Conservation (phyloP, 371 early-diverging fungal genomes). For the Furculomyces boomerangus region DNA sequence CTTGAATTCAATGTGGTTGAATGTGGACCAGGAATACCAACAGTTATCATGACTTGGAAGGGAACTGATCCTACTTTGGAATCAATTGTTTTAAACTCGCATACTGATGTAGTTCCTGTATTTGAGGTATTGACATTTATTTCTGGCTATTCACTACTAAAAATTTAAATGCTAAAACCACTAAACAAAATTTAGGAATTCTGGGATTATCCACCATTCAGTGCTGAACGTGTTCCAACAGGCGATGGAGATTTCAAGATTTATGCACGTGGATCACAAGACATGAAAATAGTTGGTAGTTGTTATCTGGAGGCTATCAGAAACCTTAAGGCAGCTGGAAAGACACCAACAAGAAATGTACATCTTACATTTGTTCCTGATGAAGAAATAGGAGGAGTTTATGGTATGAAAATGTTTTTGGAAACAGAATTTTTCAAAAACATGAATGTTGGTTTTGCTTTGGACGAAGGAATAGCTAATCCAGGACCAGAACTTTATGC, state of each 20-base stretch:
- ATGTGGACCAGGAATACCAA: conserved; percentile 40
- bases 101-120: conserved; percentile 75
- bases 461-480: conserved; percentile 62
- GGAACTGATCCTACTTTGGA: conserved; percentile 33
- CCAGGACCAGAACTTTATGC: conserved; percentile 37
- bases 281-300: conserved; percentile 70
- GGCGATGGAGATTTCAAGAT: conserved; percentile 37
- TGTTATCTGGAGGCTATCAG: conserved; percentile 57
- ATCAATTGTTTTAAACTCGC: conserved; percentile 52
- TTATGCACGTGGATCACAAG: conserved; percentile 62
- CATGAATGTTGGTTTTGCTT: conserved; percentile 53
- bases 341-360: conserved; percentile 36
- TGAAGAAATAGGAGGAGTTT: conserved; percentile 61
- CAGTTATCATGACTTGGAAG: conserved; percentile 43
- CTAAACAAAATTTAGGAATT: conserved; percentile 14
- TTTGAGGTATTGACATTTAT: conserved; percentile 10
- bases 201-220: conserved; percentile 59
- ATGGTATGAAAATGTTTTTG: conserved; percentile 48
- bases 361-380: conserved; percentile 60
- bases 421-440: conserved; percentile 34
- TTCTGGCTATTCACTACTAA: background rate
- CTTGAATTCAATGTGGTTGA: conserved; percentile 24
- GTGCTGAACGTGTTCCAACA: conserved; percentile 33
- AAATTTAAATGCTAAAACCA: background rate
- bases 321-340: conserved; percentile 27